Percentiles rank a stretch among this genome's conserved stretches.
Conservation (phyloP, 139 green algal genomes). For the Picochlorum sp. region DNA sequence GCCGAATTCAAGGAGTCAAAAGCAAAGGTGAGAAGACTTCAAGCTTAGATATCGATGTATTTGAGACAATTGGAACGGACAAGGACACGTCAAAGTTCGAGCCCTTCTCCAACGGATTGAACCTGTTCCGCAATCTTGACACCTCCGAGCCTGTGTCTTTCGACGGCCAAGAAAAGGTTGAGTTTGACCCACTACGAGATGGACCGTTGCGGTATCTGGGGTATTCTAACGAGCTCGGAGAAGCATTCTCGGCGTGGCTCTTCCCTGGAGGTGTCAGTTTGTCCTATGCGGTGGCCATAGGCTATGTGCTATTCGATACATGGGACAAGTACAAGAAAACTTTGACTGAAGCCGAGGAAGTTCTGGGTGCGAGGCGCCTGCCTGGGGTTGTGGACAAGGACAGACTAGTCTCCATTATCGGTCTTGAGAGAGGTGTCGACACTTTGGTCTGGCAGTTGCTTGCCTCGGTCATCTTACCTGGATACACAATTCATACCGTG, state of each 20-base stretch:
- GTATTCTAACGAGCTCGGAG: constrained; percentile 68
- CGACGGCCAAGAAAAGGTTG: constrained; percentile 33
- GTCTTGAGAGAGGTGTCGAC: constrained; percentile 51
- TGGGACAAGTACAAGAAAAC: constrained; percentile 59
- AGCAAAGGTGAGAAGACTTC: not conserved
- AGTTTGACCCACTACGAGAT: constrained; percentile 61
- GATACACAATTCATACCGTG: constrained; percentile 66
- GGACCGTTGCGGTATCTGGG: constrained; percentile 61
- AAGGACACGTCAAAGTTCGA: constrained; percentile 10
- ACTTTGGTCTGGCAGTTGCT: constrained; percentile 67
- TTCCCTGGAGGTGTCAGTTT: constrained; percentile 53
- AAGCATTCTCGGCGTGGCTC: constrained; percentile 67
- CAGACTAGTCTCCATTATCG: constrained; percentile 34
- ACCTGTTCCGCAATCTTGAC: constrained; percentile 6
- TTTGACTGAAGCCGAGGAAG: constrained; percentile 15
- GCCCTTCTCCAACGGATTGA: not conserved
- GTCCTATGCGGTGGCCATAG: constrained; percentile 57
- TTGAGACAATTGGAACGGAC: constrained; percentile 10
- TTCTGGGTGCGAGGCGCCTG: not conserved
- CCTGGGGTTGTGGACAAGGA: constrained; percentile 8
- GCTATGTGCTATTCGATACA: constrained; percentile 67
- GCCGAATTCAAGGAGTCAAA: too few species aligned
- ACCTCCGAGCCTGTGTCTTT: constrained; percentile 27
- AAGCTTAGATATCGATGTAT: constrained; percentile 3
- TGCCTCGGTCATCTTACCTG: constrained; percentile 49